Evolutionary conservation across 768 basidiomycete genomes (phyloP), one percentile per base, ranked within the genome.

Genomic region (Ephemerocybe angulata): DNA sequence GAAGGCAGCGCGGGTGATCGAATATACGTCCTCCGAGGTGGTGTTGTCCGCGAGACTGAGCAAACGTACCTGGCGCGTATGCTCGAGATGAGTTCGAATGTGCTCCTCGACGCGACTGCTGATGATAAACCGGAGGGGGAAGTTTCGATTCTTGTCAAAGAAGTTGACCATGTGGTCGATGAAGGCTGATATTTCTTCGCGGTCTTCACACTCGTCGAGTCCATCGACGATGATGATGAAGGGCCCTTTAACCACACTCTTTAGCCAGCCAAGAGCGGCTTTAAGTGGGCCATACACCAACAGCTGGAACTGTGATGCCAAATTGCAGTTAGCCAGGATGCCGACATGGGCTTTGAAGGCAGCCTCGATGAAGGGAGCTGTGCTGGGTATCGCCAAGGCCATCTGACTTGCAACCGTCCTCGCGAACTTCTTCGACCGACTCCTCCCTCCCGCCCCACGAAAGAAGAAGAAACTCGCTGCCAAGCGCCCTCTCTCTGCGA

Each of bases 211-310:
- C 52, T 64, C 59, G 17, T 64, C 62, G 13, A 63, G 44, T 4
- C 62, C 62, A 50, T 63, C 62, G n/a, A 63, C 24, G 37, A 63
- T 43, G 25, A 60, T 54, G 13, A 56, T n/a, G 17, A 51, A 55
- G 2, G 50, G 27, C 28, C 29, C 27, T 37, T 21, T 6, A 11
- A 12, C 19, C 13, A 31, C 1, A 46, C 19, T 10, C 38, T 17
- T 15, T 15, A 30, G 7, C 53, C 22, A 0, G 62, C 22, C 22
- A 22, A 42, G 15, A 42, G 41, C 41, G 4, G 41, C 5, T 3
- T 2, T 3, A 22, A 13, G 22, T 21, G 41, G 62, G 1, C 57
- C 51, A 22, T 52, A 33, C 27, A 63, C 27, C 7, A 63, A 42
- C 2, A 22, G 24, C 13, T 55, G 31, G 30, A 63, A 47, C 31